Base-by-base conservation (phyloP, 441 rosid genomes). In the Euphorbia schlechtendalii region DNA sequence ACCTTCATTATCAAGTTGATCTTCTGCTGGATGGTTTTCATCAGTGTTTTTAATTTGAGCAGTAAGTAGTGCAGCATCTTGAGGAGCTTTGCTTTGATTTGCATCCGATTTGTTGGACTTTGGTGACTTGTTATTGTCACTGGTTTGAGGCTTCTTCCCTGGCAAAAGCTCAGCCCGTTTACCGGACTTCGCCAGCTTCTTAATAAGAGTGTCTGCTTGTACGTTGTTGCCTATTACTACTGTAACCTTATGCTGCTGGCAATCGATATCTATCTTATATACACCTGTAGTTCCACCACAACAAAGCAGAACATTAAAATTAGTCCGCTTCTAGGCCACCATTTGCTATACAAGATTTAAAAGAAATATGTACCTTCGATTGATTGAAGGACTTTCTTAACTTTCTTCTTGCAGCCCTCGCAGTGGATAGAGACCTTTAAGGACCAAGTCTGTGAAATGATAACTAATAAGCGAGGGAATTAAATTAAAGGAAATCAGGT, bases 341-440 rank as follows among this genome's bases (percentile, higher is more conserved):
- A n/a, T n/a, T n/a, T n/a, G n/a, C n/a, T n/a, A n/a, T n/a, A n/a
- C n/a, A n/a, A n/a, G n/a, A n/a, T n/a, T n/a, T n/a, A n/a, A n/a
- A n/a, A n/a, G n/a, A n/a, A n/a, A n/a, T n/a, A n/a, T n/a, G n/a
- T 74, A 87, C 94, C 94, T 11, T 87, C 88, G 38, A 87, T 75
- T 68, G 70, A 73, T 34, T 85, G 84, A 65, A 87, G 86, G 69
- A 83, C 71, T 75, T 77, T 85, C 77, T 73, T 85, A 69, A 87
- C 94, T 74, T 87, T 81, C 73, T 78, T 85, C 78, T 73, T 79
- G 83, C 94, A 87, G 67, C 94, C 90, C 73, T 83, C 77, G 22
- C 90, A 87, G 75, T 87, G 90, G 71, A 87, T 82, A 41, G 76
- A 78, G 59, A 85, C 90, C 72, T 72, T 87, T 67, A 87, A 63